Conservation (phyloP, 1,284 basidiomycete species). For the Puccinia sorghi region DNA sequence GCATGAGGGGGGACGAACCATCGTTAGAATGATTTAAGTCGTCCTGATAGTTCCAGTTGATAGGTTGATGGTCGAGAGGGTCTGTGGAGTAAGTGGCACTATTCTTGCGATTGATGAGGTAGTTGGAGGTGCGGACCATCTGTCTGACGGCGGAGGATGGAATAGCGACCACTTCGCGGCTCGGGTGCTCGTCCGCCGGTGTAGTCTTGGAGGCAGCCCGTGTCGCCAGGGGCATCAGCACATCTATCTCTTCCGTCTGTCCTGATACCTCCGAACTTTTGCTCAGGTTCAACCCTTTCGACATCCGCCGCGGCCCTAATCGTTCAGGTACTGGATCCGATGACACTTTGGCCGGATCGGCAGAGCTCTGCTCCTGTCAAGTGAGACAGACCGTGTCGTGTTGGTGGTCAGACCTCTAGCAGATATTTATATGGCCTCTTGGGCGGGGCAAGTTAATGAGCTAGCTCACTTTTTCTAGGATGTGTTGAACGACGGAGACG, state of each 20-base stretch:
- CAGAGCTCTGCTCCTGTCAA: not conserved
- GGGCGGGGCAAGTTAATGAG: too few relatives aligned
- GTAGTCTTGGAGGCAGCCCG: not conserved
- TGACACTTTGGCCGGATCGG: not conserved
- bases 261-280: not conserved
- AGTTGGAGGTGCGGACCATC: constrained; percentile 27
- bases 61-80: not conserved
- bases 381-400: not conserved
- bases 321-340: not conserved
- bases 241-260: constrained; percentile 3
- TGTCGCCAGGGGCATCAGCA: not conserved
- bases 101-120: constrained; percentile 28
- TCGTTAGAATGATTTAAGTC: constrained; percentile 14
- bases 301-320: constrained; percentile 15
- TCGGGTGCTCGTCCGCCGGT: not conserved
- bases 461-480: constrained; percentile 8
- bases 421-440: not conserved
- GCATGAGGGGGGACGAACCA: constrained; percentile 6
- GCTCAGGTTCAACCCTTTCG: constrained; percentile 1
- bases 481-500: not conserved
- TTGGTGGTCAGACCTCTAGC: not conserved
- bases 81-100: not conserved
- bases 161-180: constrained; percentile 3
- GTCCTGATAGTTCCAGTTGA: constrained; percentile 14
- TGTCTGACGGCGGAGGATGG: constrained; percentile 23